Conservation (phyloP, 164 flowering plant species). For the Kalanchoe fedtschenkoi region DNA sequence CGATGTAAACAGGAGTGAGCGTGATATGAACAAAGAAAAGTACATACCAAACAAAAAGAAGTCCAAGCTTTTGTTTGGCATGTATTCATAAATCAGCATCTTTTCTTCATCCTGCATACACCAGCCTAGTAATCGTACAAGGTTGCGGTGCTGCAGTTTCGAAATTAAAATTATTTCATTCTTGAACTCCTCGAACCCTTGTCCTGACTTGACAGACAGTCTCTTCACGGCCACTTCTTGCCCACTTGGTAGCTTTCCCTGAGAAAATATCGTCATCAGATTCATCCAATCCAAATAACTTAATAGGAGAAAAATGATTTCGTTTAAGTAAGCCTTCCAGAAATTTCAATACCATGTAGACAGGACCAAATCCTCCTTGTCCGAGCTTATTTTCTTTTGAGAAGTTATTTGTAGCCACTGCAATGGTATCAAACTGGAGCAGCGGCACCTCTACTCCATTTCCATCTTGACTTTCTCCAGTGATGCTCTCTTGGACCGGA, state of each 20-base stretch:
- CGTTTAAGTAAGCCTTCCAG: neutral
- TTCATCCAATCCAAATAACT: neutral
- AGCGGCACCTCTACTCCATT: conserved; percentile 35
- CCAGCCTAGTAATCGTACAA: conserved; percentile 59
- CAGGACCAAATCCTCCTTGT: conserved; percentile 78
- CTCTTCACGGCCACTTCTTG: conserved; percentile 62
- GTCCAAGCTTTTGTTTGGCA: conserved; percentile 77
- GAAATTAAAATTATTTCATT: conserved; percentile 58
- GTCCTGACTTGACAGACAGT: conserved; percentile 56
- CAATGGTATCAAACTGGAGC: conserved; percentile 28
- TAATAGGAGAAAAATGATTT: neutral
- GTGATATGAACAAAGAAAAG: neutral
- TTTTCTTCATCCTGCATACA: conserved; percentile 59
- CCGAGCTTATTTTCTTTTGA: conserved; percentile 51
- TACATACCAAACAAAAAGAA: conserved; percentile 42
- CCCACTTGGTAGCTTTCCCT: conserved; percentile 49
- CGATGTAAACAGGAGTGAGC: neutral
- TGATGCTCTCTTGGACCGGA: conserved; percentile 21
- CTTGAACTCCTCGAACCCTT: conserved; percentile 65
- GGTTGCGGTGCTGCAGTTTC: conserved; percentile 65
- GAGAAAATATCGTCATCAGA: neutral
- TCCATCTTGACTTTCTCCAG: conserved; percentile 21
- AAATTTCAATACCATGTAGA: conserved; percentile 45
- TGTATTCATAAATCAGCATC: conserved; percentile 60
- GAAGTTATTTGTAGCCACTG: conserved; percentile 45